Conservation (phyloP, 2,329 filamentous ascomycete species). For the Alternaria burnsii region DNA sequence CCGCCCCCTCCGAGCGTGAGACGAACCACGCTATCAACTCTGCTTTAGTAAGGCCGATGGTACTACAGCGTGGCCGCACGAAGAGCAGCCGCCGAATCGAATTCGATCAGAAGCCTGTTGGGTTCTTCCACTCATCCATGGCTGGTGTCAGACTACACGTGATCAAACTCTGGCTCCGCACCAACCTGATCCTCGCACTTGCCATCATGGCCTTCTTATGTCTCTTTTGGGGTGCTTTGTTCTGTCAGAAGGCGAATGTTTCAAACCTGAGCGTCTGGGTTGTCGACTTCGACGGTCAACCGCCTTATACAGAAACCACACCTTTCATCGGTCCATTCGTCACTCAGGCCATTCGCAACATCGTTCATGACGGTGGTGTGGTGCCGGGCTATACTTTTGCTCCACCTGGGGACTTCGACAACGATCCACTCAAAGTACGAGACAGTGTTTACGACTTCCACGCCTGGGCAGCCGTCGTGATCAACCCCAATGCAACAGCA, state of each 20-base stretch:
- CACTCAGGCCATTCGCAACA: conserved; percentile 54
- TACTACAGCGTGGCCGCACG: conserved; percentile 24
- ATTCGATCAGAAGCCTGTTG: conserved; percentile 24
- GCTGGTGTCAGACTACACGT: conserved; percentile 43
- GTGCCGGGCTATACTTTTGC: conserved; percentile 60
- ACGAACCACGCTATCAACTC: conserved; percentile 24
- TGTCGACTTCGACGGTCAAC: conserved; percentile 68
- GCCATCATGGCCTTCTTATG: conserved; percentile 38
- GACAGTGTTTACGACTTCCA: conserved; percentile 66
- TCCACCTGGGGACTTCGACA: conserved; percentile 59
- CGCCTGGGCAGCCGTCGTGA: conserved; percentile 67
- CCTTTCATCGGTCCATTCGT: conserved; percentile 66
- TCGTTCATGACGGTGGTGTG: conserved; percentile 49
- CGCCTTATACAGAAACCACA: conserved; percentile 57
- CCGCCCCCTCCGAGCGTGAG: conserved; percentile 34
- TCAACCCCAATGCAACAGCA: conserved; percentile 69
- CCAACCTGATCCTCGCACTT: conserved; percentile 37
- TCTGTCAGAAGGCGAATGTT: conserved; percentile 31
- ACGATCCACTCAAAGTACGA: conserved; percentile 65
- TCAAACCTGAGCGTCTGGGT: conserved; percentile 62
- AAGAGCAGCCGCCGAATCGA: conserved; percentile 29
- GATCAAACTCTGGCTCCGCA: conserved; percentile 37
- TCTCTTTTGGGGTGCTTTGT: conserved; percentile 44
- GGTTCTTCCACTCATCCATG: conserved; percentile 44
- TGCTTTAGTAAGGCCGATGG: conserved; percentile 18